phyloP scores from a whole-genome alignment of 208 protist species.

The Trypanosoma lewisi region DNA sequence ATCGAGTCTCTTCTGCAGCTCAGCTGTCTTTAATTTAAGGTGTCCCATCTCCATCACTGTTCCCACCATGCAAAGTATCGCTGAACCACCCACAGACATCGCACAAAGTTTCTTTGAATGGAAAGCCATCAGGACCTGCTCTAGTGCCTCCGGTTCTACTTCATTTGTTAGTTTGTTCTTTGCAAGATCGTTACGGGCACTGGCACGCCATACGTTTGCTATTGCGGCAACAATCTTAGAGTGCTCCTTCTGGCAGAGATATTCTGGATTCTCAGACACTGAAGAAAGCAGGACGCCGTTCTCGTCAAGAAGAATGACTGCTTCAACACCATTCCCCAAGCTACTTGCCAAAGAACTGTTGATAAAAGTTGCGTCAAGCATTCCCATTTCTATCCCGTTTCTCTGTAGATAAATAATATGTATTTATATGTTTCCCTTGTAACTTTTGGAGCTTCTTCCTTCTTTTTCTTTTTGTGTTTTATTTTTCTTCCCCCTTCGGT shows the following conservation, averaged over 20 bases:
- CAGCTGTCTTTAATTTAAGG: slow-evolving; percentile 79
- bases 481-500: background rate
- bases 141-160: slow-evolving; percentile 59
- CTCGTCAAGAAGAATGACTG: slow-evolving; percentile 56
- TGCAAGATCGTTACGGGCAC: slow-evolving; percentile 50
- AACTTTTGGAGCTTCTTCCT: no score
- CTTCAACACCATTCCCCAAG: slow-evolving; percentile 57
- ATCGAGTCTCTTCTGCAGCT: slow-evolving; percentile 65
- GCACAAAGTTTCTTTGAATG: slow-evolving; percentile 62
- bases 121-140: slow-evolving; percentile 73
- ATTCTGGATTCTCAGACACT: slow-evolving; percentile 30
- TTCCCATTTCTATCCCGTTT: slow-evolving; percentile 24
- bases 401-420: no score
- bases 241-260: slow-evolving; percentile 36
- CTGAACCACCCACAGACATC: slow-evolving; percentile 66
- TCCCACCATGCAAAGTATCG: slow-evolving; percentile 54
- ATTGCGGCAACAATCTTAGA: slow-evolving; percentile 54
- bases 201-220: slow-evolving; percentile 78
- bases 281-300: slow-evolving; percentile 58
- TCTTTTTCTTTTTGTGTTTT: slow-evolving; percentile 9
- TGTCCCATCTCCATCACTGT: slow-evolving; percentile 56
- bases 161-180: slow-evolving; percentile 62
- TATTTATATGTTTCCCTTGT: no score
- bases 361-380: slow-evolving; percentile 71
- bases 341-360: slow-evolving; percentile 42